Evolutionary conservation across 371 early-diverging fungal genomes (phyloP), one percentile per base, ranked within the genome.

Genomic region (Pancytospora epiphaga): DNA sequence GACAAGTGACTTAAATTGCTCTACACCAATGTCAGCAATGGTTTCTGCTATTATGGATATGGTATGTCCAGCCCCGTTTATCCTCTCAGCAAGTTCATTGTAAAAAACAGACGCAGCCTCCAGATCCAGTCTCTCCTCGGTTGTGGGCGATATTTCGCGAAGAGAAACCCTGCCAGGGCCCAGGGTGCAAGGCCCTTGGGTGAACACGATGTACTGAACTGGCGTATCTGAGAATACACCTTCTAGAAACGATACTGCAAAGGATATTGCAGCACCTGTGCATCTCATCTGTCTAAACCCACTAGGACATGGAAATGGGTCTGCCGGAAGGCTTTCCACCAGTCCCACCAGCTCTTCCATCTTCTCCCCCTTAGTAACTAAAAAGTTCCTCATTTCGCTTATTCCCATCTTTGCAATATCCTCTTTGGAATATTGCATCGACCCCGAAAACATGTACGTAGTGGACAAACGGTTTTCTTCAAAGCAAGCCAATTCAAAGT

Each of bases 111-210:
- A 2, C 34, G 40, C 12, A n/a, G 1, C 37, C 29, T 38, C 39
- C 32, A 67, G n/a, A 43, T 54, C 38, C 4, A 52, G 36, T 65
- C 84, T 77, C 0, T 64, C 56, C 0, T 95, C 89, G 81, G 91
- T 90, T 78, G 90, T 92, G 77, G 87, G 87, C 75, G 95, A 88
- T 69, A 89, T 86, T 76, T 93, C 94, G 19, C 85, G 83, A 18
- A 92, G 87, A 0, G 94, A 92, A 50, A 95, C 89, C 82, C 88
- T 85, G 52, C 99, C 98, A 50, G 99, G 97, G 0, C 98, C 98
- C 75, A 89, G 92, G 0, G 98, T 95, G 47, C 90, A 89, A 32
- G 99, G 89, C 32, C 99, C 99, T 68, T 97, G 96, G 58, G 87
- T 84, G 84, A 96, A 98, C 33, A 96, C 75, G 86, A 98, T 89